Evolutionary conservation across 352 stramenopile species (phyloP).

Genomic region (Phytophthora podocarpi): DNA sequence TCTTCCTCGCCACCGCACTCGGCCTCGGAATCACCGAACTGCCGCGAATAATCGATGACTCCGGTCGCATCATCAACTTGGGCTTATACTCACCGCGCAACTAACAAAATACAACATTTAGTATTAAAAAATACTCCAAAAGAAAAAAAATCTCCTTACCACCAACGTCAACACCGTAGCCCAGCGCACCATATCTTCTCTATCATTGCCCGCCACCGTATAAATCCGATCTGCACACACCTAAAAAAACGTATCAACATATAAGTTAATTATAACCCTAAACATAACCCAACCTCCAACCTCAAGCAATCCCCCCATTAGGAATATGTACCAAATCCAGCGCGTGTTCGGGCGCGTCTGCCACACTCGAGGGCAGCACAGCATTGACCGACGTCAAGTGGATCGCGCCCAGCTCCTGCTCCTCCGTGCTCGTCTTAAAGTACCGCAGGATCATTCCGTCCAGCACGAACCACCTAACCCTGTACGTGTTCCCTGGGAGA

Average conservation of each 20-base stretch:
- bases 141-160: constrained; percentile 33
- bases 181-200: constrained; percentile 91
- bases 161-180: constrained; percentile 87
- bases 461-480: constrained; percentile 87
- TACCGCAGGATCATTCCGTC: constrained; percentile 90
- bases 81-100: constrained; percentile 88
- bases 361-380: constrained; percentile 88
- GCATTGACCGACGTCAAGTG: constrained; percentile 88
- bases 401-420: constrained; percentile 89
- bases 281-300: too few relatives aligned
- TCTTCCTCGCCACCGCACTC: constrained; percentile 72
- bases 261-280: too few relatives aligned
- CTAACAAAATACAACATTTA: constrained; percentile 27
- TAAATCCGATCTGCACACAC: constrained; percentile 90
- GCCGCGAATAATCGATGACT: constrained; percentile 88
- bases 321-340: constrained; percentile 87
- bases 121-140: too few relatives aligned
- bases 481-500: constrained; percentile 79
- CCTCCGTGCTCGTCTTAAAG: constrained; percentile 87
- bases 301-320: too few relatives aligned
- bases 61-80: constrained; percentile 87
- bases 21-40: constrained; percentile 82
- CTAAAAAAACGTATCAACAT: constrained; percentile 23
- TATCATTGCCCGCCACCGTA: constrained; percentile 83
- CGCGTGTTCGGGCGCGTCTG: constrained; percentile 82